Percentiles rank a stretch among this genome's conserved stretches.
Conservation (phyloP, 2,329 filamentous ascomycete genomes). For the Colletotrichum tropicicola region DNA sequence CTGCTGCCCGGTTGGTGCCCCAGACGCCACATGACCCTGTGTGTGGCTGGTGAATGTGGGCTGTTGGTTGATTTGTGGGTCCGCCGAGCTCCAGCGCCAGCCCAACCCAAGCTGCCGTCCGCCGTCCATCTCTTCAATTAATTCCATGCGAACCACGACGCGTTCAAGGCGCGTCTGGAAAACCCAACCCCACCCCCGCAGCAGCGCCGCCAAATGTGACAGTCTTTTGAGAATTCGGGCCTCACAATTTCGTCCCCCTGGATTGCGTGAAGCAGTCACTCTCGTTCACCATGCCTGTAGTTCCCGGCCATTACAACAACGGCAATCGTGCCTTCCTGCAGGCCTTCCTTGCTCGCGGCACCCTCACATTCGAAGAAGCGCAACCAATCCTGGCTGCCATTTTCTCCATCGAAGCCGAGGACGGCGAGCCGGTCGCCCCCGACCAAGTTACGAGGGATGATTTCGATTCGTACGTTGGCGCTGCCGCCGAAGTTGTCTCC, state of each 20-base stretch:
- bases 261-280: neutral
- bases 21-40: neutral
- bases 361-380: constrained; percentile 79
- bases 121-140: neutral
- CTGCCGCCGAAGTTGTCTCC: constrained; percentile 77
- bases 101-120: neutral
- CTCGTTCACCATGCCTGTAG: constrained; percentile 25
- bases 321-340: constrained; percentile 90
- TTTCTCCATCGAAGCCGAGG: constrained; percentile 61
- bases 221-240: no score
- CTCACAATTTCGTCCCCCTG: neutral
- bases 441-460: constrained; percentile 74
- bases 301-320: constrained; percentile 57
- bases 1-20: neutral
- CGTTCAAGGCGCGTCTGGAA: constrained; percentile 1
- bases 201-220: no score
- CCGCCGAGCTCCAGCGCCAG: neutral
- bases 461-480: constrained; percentile 74
- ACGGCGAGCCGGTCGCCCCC: constrained; percentile 52
- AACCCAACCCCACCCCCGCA: neutral
- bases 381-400: constrained; percentile 81
- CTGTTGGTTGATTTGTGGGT: no score
- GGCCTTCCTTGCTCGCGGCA: constrained; percentile 81
- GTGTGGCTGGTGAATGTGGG: neutral
- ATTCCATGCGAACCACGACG: neutral